A percentile compares a stretch with the other conserved stretches of the same genome.
Evolutionary conservation across 1,139 yeast genomes (phyloP).

Genomic region (Yamadazyma spencermartinsiae): DNA sequence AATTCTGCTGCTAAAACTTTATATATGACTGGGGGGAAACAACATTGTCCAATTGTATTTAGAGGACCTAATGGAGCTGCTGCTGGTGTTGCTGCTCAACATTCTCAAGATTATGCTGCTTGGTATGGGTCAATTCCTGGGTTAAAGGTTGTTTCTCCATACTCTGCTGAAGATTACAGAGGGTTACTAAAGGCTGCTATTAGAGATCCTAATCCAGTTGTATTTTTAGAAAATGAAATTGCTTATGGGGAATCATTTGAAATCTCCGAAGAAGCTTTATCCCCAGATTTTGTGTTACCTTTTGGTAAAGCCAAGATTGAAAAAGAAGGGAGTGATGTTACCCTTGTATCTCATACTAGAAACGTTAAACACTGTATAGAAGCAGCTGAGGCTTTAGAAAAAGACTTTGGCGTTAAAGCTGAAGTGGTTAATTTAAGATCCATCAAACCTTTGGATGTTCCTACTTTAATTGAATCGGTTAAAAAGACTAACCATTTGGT

Average conservation of each 20-base stretch:
- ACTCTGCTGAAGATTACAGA: constrained; percentile 93
- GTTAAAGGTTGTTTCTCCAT: constrained; percentile 92
- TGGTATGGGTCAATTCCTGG: constrained; percentile 99
- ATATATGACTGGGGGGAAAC: constrained; percentile 99
- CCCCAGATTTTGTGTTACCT: constrained; percentile 88
- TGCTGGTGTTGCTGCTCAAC: constrained; percentile 99
- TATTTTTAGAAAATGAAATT: constrained; percentile 93
- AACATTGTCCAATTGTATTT: constrained; percentile 94
- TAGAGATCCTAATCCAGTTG: constrained; percentile 98
- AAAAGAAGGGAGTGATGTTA: constrained; percentile 85
- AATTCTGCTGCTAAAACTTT: constrained; percentile 98
- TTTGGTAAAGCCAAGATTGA: constrained; percentile 96
- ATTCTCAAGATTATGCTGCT: constrained; percentile 95
- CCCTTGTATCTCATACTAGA: constrained; percentile 90
- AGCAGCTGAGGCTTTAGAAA: constrained; percentile 85
- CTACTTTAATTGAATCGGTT: constrained; percentile 80
- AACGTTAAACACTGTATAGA: constrained; percentile 81
- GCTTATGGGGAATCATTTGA: constrained; percentile 91
- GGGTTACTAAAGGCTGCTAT: constrained; percentile 95
- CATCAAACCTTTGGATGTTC: constrained; percentile 93
- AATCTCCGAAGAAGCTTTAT: constrained; percentile 83
- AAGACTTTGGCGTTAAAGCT: constrained; percentile 83
- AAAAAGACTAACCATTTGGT: constrained; percentile 97
- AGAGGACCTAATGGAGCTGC: constrained; percentile 99
- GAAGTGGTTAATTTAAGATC: constrained; percentile 96